Evolutionary conservation across 2,329 filamentous ascomycete genomes (phyloP), one percentile per base, ranked within the genome.

Genomic region (Alternaria brassicicola): DNA sequence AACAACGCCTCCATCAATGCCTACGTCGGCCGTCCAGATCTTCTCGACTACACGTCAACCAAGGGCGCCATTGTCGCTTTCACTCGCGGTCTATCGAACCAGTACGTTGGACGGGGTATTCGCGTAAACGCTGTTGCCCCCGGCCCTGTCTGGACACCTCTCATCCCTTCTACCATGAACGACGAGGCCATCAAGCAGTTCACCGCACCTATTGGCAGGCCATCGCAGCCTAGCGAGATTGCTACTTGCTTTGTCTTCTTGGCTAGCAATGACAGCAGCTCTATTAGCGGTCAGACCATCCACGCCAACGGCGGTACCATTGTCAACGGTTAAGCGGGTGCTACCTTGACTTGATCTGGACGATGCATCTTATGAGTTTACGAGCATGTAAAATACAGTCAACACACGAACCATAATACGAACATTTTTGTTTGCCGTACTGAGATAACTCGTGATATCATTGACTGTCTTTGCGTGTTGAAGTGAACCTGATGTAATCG

Each of bases 1-100:
- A 95, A 94, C 81, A 93, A 92, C 73, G 88, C 90, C 42, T 93
- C 89, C 30, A 88, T 95, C 74, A 94, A 94, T 75, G 90, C 88
- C 25, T 95, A 94, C 78, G 85, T 93, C 57, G 91, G 91, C 36
- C 89, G 90, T 1, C 88, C 89, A 0, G 91, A 94, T 68, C 83
- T 94, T 2, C 85, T 95, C 47, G 91, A 95, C 77, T 94, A 95
- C 79, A 93, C 90, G 0, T 87, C 88, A 1, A 92, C 89, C 25
- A 92, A 91, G 75, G 91, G 90, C 33, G 91, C 90, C 52, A 89
- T 95, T 64, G 79, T 94, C 3, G 85, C 91, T 3, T 95, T 95
- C 78, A 94, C 91, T 0, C 87, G 91, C 33, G 90, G 85, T 0
- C 80, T 95, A 23, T 89, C 87, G 57, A 94, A 93, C 74, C 90